Evolutionary conservation across 2,329 filamentous ascomycete species (phyloP), one percentile per base, ranked within the genome.

Genomic region (Aspergillus melleus): DNA sequence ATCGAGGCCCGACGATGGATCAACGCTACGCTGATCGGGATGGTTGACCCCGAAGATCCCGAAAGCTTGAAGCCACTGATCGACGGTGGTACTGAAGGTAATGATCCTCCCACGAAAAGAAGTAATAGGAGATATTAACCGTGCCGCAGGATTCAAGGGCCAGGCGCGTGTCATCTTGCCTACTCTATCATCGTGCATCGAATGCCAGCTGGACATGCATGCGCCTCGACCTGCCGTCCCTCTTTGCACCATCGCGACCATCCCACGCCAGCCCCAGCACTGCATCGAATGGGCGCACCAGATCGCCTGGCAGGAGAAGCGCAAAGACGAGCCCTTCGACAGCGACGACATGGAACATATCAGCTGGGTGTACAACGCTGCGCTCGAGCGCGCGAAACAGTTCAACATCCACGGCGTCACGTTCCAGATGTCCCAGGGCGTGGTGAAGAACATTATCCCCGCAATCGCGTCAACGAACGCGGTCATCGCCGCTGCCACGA

Each of bases 211-310:
- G 29, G 95, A 98, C 74, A 97, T 99, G 90, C 93, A 98, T 75
- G 94, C 95, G 0, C 96, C 95, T n/a, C 87, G 94, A 55, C 91
- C 92, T n/a, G 92, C 95, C 14, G 94, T 99, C 0, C 95, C 95
- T 1, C 88, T 99, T 29, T 99, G 95, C 76, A 99, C 95, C 3
- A 88, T 99, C 59, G 95, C 95, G 16, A 96, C 92, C 19, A 98
- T 99, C 66, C 95, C 95, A 10, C 90, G 95, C 14, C 95, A 99
- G 73, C 95, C 95, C 1, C 93, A 98, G 75, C 95, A 99, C 79
- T 99, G 95, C 75, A 91, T 99, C 71, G 95, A 99, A 79, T 99
- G 95, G 95, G 96, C 95, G 0, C 94, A 98, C 74, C 90, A 98
- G 71, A 97, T 99, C 64, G 95, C 95, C 46, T 99, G 95, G 95